Conservation (phyloP, 306 rosid species). For the Acacia crassicarpa region DNA sequence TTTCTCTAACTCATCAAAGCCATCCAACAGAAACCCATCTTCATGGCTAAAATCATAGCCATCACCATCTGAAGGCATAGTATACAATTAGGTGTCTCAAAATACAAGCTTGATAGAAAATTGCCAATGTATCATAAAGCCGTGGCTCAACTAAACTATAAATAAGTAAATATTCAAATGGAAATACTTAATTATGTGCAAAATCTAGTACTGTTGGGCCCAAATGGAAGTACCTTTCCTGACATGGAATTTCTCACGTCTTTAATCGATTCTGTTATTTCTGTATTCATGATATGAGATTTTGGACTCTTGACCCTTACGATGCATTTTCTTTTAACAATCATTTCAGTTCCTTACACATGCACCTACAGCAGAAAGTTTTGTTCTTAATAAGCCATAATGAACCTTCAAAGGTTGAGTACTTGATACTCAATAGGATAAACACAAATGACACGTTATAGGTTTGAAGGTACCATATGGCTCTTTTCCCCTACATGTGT, state of each 20-base stretch:
- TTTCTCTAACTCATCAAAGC: constrained; percentile 45
- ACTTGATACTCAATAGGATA: neutral
- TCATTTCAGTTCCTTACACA: neutral
- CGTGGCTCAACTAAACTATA: neutral
- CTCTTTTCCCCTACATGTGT: neutral
- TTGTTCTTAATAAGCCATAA: neutral
- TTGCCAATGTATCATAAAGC: neutral
- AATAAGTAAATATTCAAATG: too few relatives aligned
- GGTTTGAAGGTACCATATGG: neutral
- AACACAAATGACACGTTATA: neutral
- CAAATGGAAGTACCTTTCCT: too few relatives aligned
- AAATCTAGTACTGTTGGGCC: too few relatives aligned
- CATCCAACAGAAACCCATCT: constrained; percentile 44
- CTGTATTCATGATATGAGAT: neutral
- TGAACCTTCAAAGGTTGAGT: neutral
- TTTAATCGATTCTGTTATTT: neutral
- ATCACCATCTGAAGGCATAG: constrained; percentile 45
- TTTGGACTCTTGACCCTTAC: neutral
- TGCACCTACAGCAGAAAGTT: neutral
- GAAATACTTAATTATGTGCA: too few relatives aligned
- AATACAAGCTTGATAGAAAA: constrained; percentile 6
- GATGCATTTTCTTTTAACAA: neutral
- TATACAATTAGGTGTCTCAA: constrained; percentile 5
- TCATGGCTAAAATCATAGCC: constrained; percentile 36
- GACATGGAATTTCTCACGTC: too few relatives aligned